Conservation (phyloP, 1,284 basidiomycete genomes). For the Apiotrichum sp. region DNA sequence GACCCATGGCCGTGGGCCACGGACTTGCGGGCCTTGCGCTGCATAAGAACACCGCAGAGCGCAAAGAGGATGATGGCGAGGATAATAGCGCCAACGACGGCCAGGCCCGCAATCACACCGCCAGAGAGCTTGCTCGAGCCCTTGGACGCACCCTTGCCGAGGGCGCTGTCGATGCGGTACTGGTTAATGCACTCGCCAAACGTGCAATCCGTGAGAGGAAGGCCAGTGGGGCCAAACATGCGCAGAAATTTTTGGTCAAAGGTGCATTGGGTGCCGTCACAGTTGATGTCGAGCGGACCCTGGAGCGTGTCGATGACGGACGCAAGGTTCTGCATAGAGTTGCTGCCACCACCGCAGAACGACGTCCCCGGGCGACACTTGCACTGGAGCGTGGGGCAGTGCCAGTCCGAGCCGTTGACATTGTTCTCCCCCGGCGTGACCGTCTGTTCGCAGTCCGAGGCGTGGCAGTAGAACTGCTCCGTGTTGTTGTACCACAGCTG, state of each 20-base stretch:
- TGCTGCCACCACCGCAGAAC: slow-evolving; percentile 61
- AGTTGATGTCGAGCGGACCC: slow-evolving; percentile 56
- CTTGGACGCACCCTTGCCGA: slow-evolving; percentile 16
- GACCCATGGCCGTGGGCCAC: slow-evolving; percentile 37
- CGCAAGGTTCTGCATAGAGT: slow-evolving; percentile 46
- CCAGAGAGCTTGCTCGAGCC: slow-evolving; percentile 51
- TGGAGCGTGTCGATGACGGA: slow-evolving; percentile 51
- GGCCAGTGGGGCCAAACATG: slow-evolving; percentile 66
- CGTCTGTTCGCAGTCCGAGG: slow-evolving; percentile 62
- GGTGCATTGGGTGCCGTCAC: slow-evolving; percentile 58
- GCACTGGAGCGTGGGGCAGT: slow-evolving; percentile 65
- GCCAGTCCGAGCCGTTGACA: slow-evolving; percentile 51
- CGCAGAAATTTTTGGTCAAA: slow-evolving; percentile 68
- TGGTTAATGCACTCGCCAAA: slow-evolving; percentile 84
- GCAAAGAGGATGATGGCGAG: slow-evolving; percentile 56
- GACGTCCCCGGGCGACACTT: slow-evolving; percentile 61
- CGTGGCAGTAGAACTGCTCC: slow-evolving; percentile 71
- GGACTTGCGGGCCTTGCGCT: slow-evolving; percentile 56
- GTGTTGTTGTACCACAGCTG: slow-evolving; percentile 77
- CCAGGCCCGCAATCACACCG: slow-evolving; percentile 80
- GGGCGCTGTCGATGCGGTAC: slow-evolving; percentile 59
- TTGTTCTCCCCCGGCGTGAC: slow-evolving; percentile 24
- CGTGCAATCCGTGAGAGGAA: slow-evolving; percentile 62
- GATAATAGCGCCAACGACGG: slow-evolving; percentile 67
- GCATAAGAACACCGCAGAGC: slow-evolving; percentile 57